These are phyloP conservation scores for Pleurotus ostreatus DNA, from an alignment of 768 basidiomycete species.

Conservation along the genomic window DNA sequence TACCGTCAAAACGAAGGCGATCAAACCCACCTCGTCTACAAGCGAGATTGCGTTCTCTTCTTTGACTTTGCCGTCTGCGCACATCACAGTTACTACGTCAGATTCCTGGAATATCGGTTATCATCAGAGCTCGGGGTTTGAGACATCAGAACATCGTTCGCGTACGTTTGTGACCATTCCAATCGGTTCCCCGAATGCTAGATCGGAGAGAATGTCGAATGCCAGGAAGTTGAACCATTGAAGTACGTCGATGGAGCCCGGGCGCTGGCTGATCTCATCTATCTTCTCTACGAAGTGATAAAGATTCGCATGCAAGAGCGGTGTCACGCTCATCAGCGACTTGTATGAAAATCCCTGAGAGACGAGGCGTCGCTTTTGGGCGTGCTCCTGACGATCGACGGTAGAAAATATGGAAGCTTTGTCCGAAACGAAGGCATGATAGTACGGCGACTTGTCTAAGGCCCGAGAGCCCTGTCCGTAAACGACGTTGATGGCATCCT, in stretches of 20 bases:
- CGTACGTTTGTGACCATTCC: constrained; percentile 24
- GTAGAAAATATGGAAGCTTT: constrained; percentile 28
- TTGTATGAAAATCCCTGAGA: constrained; percentile 26
- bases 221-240: constrained; percentile 30
- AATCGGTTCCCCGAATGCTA: constrained; percentile 29
- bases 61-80: constrained; percentile 14
- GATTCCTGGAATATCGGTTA: constrained; percentile 15
- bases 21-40: constrained; percentile 21
- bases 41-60: constrained; percentile 21
- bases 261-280: constrained; percentile 16
- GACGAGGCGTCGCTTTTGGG: constrained; percentile 25
- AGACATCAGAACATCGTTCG: background rate
- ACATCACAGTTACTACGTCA: constrained; percentile 19
- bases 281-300: constrained; percentile 15
- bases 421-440: constrained; percentile 24
- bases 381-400: constrained; percentile 24
- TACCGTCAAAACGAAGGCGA: background rate
- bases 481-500: constrained; percentile 21
- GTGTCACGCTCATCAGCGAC: constrained; percentile 16
- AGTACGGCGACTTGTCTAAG: constrained; percentile 26
- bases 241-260: constrained; percentile 19
- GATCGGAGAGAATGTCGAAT: constrained; percentile 27
- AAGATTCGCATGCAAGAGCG: constrained; percentile 16
- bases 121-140: background rate
- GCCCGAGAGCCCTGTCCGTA: constrained; percentile 28